Percentiles rank a stretch among this genome's conserved stretches.
phyloP scores from a whole-genome alignment of 768 basidiomycete genomes.

The Nevesoporus exiguus region DNA sequence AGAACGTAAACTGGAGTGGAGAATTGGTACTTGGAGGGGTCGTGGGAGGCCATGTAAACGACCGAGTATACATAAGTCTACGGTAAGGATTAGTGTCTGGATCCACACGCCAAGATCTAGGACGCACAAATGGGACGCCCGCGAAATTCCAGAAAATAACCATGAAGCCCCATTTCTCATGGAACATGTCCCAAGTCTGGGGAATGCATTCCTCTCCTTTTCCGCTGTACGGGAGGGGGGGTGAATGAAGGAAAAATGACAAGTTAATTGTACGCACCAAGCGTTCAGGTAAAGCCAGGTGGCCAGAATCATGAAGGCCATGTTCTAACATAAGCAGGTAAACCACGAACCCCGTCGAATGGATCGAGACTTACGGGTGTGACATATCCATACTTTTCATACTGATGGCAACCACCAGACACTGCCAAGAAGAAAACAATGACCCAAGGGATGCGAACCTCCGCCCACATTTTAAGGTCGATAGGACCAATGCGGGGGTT shows the following conservation, averaged over 20 bases:
- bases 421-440: slow-evolving; percentile 91
- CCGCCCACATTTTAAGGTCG: slow-evolving; percentile 99
- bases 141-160: slow-evolving; percentile 98
- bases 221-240: slow-evolving; percentile 49
- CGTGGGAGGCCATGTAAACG: slow-evolving; percentile 95
- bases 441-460: slow-evolving; percentile 96
- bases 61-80: slow-evolving; percentile 97
- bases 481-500: slow-evolving; percentile 91
- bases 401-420: slow-evolving; percentile 93
- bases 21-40: slow-evolving; percentile 84
- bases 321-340: slow-evolving; percentile 56
- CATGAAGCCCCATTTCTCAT: slow-evolving; percentile 99
- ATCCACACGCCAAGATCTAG: slow-evolving; percentile 1
- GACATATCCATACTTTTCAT: slow-evolving; percentile 86
- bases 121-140: slow-evolving; percentile 82
- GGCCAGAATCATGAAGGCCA: slow-evolving; percentile 94
- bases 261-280: slow-evolving; percentile 48
- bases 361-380: slow-evolving; percentile 61
- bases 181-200: slow-evolving; percentile 99
- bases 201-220: slow-evolving; percentile 96
- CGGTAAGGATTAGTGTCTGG: not conserved
- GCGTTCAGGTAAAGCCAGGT: slow-evolving; percentile 97
- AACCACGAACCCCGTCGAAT: not conserved
- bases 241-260: not conserved
- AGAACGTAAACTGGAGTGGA: slow-evolving; percentile 69